Conservation (phyloP, 768 basidiomycete species). For the Macrocybe gigantea region DNA sequence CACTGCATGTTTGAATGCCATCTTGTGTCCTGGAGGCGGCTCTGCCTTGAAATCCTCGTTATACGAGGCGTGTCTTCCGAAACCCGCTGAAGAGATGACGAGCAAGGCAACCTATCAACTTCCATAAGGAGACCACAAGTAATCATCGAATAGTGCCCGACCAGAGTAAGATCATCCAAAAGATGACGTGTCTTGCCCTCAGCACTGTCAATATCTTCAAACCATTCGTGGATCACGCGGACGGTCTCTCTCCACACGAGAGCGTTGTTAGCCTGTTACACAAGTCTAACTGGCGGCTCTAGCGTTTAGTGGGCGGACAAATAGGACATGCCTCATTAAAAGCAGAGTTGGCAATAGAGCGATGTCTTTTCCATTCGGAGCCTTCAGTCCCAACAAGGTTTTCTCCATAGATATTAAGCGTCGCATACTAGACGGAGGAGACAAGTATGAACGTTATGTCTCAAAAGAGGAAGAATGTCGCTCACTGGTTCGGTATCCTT, state of each 20-base stretch:
- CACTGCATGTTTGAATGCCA: conserved; percentile 29
- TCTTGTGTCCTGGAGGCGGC: conserved; percentile 22
- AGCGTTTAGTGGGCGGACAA: background rate
- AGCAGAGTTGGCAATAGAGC: conserved; percentile 37
- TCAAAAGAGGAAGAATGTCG: background rate
- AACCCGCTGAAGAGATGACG: conserved; percentile 34
- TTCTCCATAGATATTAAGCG: conserved; percentile 38
- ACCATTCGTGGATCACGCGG: conserved; percentile 35
- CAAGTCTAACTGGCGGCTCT: background rate
- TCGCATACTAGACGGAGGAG: conserved; percentile 24
- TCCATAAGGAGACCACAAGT: background rate
- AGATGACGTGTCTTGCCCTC: no score
- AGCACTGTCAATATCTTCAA: conserved; percentile 25
- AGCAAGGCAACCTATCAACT: conserved; percentile 26
- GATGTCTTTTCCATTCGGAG: conserved; percentile 42
- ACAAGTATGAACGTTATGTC: no score
- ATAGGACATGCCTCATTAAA: conserved; percentile 36
- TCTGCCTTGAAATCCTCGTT: conserved; percentile 18
- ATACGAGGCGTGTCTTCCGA: conserved; percentile 31
- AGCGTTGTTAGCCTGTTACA: conserved; percentile 34
- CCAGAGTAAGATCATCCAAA: background rate
- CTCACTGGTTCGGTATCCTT: conserved; percentile 33
- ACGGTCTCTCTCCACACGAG: conserved; percentile 43
- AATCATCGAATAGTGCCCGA: background rate
- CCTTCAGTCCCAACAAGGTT: conserved; percentile 39